Evolutionary conservation across 768 basidiomycete genomes (phyloP), one percentile per base, ranked within the genome.

Genomic region (Leucosporidium creatinivorum): DNA sequence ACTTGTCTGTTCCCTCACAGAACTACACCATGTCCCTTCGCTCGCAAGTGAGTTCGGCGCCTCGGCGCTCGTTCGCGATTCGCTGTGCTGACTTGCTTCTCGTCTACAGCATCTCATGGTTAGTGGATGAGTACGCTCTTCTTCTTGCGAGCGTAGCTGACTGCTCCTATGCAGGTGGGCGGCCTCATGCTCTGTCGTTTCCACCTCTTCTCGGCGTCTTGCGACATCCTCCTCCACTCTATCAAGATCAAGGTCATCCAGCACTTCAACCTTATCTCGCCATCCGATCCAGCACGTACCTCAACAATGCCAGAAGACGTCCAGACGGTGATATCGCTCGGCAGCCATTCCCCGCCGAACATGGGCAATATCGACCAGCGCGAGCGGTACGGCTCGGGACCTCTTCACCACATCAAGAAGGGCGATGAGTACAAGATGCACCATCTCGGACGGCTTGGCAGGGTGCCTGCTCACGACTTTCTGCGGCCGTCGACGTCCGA

Each of bases 191-290:
- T 71, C 19, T 67, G 67, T 48, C 66, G 66, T 50, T 63, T 71
- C n/a, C 55, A 61, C 18, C 63, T 71, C 39, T 62, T 71, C 23
- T 67, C 64, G 33, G 63, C 69, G 1, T 63, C 69, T 2, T 58
- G 51, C 15, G 56, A 48, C 25, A 31, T 71, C 63, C 23, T 65
- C 39, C 62, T 71, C 69, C 67, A 71, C 59, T 65, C 69, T 13
- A 59, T 71, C 69, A 67, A 67, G 31, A 23, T 71, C 63, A 67
- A 67, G 47, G 65, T 71, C 60, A 21, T 62, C n/a, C 69, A 71
- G 25, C 50, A 30, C 0, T 71, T 71, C 48, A 28, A 54, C 17
- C 63, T 71, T 7, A 49, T 36, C 28, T 71, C 69, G 1, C 63
- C 69, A 19, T 47, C 52, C 51, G 57, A 65, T 25, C 48, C 8